Evolutionary conservation across 495 filamentous ascomycete genomes (phyloP).

Genomic region (Aspergillus cavernicola): DNA sequence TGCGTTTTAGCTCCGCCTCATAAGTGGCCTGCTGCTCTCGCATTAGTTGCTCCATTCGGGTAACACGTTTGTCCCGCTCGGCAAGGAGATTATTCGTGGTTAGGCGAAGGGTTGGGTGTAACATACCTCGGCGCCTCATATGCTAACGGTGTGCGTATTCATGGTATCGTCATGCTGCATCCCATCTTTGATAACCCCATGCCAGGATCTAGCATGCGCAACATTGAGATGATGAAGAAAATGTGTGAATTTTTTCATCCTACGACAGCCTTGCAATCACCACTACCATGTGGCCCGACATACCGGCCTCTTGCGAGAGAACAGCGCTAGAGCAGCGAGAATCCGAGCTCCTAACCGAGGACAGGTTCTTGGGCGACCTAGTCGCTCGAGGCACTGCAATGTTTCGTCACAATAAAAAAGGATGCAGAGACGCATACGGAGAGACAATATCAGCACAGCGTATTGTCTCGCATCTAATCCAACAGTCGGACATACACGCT

Average conservation of each 20-base stretch:
- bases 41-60: not conserved
- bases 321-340: not conserved
- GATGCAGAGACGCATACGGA: not conserved
- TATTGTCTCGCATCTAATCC: not conserved
- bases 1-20: no score
- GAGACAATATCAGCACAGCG: not conserved
- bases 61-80: not conserved
- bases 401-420: not conserved
- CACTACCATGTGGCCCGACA: not conserved
- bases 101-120: no score
- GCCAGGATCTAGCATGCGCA: not conserved
- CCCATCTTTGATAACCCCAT: not conserved
- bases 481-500: not conserved
- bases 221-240: not conserved
- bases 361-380: not conserved
- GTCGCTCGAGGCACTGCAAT: not conserved
- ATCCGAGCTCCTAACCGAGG: not conserved
- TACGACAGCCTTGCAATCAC: not conserved
- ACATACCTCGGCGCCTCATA: not conserved
- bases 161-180: not conserved
- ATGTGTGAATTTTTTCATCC: not conserved
- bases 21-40: no score
- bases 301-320: not conserved
- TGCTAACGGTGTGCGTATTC: not conserved
- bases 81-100: not conserved